These are phyloP conservation scores for Xylaria palmicola DNA, from an alignment of 495 filamentous ascomycete species.

Conservation along the genomic window DNA sequence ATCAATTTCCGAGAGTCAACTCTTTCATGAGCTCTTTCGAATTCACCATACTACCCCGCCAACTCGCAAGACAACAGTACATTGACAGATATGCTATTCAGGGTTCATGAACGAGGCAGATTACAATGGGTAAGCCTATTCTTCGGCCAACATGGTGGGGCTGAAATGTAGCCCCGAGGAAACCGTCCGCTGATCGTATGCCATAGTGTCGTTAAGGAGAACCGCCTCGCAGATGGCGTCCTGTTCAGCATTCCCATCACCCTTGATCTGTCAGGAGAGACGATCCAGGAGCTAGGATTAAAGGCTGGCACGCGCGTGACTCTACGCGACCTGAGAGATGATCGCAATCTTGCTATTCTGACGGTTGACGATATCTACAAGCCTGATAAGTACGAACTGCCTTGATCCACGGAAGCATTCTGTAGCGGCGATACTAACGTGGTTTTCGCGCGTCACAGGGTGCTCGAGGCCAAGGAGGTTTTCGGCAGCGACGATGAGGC, in stretches of 20 bases:
- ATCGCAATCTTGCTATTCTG: conserved; percentile 91
- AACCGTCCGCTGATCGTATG: conserved; percentile 15
- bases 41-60: not conserved
- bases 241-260: conserved; percentile 98
- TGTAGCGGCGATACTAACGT: conserved; percentile 31
- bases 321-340: conserved; percentile 93
- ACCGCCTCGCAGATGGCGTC: conserved; percentile 82
- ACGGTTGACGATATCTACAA: conserved; percentile 95
- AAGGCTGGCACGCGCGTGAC: conserved; percentile 78
- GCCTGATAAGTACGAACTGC: conserved; percentile 80
- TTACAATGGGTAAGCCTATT: conserved; percentile 74
- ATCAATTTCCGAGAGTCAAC: not conserved
- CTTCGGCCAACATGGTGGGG: not conserved
- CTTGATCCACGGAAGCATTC: conserved; percentile 9
- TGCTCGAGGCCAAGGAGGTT: conserved; percentile 85
- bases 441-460: conserved; percentile 53
- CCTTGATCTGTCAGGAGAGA: conserved; percentile 74
- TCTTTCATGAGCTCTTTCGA: too few relatives aligned
- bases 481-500: conserved; percentile 87
- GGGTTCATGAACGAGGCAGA: conserved; percentile 97
- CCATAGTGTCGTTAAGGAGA: conserved; percentile 77
- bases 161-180: not conserved
- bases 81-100: conserved; percentile 36
- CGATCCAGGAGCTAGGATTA: conserved; percentile 68
- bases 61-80: not conserved